A percentile compares a stretch with the other conserved stretches of the same genome.
Conservation (phyloP, 2,329 filamentous ascomycete species). For the Dothistroma septosporum region DNA sequence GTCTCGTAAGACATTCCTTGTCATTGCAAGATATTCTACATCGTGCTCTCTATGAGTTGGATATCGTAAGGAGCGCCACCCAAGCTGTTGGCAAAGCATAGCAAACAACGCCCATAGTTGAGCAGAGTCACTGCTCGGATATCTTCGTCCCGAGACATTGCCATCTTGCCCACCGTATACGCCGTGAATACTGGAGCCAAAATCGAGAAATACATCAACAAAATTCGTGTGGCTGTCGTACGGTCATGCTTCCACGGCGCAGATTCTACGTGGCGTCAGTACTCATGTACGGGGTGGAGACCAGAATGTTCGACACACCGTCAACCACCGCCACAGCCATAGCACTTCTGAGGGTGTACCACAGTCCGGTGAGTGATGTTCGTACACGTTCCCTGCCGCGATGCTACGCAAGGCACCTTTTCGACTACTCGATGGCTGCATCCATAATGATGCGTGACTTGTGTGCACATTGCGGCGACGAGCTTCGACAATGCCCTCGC, state of each 20-base stretch:
- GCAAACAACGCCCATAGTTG: not conserved
- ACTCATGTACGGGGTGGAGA: not conserved
- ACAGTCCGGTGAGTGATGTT: conserved; percentile 42
- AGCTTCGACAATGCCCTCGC: not conserved
- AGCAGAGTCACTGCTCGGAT: not conserved
- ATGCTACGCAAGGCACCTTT: conserved; percentile 46
- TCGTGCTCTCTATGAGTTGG: not conserved
- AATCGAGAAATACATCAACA: not conserved
- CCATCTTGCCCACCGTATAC: not conserved
- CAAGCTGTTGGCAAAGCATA: not conserved
- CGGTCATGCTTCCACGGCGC: not conserved
- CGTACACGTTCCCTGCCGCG: conserved; percentile 40
- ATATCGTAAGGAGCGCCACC: not conserved
- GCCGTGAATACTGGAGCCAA: not conserved
- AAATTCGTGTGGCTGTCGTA: not conserved
- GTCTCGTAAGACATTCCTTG: not conserved
- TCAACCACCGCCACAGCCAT: conserved; percentile 43
- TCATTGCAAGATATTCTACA: not conserved
- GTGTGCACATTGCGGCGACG: conserved; percentile 41
- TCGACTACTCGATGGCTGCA: conserved; percentile 45
- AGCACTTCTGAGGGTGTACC: conserved; percentile 48
- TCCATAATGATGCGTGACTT: conserved; percentile 45
- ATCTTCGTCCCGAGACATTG: conserved; percentile 8
- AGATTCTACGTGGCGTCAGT: not conserved
- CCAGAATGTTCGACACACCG: not conserved